Conservation (phyloP, 2,329 filamentous ascomycete genomes). For the Verruconis gallopava region DNA sequence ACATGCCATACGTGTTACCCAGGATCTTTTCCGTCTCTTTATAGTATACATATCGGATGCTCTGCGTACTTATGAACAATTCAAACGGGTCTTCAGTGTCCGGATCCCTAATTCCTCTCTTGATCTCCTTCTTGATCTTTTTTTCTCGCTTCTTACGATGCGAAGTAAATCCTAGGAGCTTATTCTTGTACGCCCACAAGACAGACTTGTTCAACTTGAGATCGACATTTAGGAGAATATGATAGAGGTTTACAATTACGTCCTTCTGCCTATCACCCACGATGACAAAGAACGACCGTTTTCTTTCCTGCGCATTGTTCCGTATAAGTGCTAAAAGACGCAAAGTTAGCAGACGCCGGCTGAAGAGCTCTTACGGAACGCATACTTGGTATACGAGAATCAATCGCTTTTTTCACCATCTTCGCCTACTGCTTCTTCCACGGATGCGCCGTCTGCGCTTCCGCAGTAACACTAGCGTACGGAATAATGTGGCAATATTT, state of each 20-base stretch:
- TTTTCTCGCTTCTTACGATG: constrained; percentile 96
- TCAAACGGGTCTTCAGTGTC: constrained; percentile 95
- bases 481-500: too few relatives aligned
- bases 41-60: constrained; percentile 98
- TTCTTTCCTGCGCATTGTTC: constrained; percentile 90
- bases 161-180: constrained; percentile 81
- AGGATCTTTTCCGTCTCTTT: constrained; percentile 99
- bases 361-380: too few relatives aligned
- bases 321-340: constrained; percentile 82
- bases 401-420: constrained; percentile 9
- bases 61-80: constrained; percentile 88
- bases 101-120: constrained; percentile 80
- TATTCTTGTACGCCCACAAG: constrained; percentile 97
- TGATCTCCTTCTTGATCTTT: constrained; percentile 98
- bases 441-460: neutral
- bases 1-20: constrained; percentile 97
- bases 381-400: constrained; percentile 8
- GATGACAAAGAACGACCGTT: constrained; percentile 94
- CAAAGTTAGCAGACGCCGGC: constrained; percentile 78
- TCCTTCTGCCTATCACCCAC: constrained; percentile 92
- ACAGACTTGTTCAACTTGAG: constrained; percentile 94
- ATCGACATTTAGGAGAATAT: constrained; percentile 81
- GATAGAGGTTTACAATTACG: constrained; percentile 88
- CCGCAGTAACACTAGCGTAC: too few relatives aligned
- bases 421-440: neutral